A percentile compares a stretch with the other conserved stretches of the same genome.
Conservation (phyloP, 2,329 filamentous ascomycete species). For the Fusarium falciforme region DNA sequence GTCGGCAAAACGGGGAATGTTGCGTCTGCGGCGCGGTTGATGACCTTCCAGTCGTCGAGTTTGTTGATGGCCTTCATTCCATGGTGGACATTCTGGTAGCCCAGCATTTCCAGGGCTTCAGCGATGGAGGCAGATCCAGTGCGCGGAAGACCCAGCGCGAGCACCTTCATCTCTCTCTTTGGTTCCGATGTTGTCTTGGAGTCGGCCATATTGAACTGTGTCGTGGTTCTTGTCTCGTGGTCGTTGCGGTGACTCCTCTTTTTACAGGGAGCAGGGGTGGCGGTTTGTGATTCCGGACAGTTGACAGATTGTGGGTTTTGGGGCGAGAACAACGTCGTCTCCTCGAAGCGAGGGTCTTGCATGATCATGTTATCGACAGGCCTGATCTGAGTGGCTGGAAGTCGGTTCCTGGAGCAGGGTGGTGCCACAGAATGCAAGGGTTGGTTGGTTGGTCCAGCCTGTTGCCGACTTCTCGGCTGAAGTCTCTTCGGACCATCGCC, state of each 20-base stretch:
- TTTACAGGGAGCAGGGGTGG: not conserved
- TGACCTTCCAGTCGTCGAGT: slow-evolving; percentile 37
- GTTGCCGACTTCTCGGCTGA: not conserved
- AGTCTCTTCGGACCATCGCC: not conserved
- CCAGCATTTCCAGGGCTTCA: slow-evolving; percentile 46
- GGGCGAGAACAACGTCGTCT: not conserved
- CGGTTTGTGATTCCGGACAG: not conserved
- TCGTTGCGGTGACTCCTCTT: not conserved
- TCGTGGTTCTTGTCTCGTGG: not conserved
- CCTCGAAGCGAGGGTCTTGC: not conserved
- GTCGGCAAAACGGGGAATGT: slow-evolving; percentile 41
- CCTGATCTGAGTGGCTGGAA: not conserved
- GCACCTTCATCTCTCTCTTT: slow-evolving; percentile 44
- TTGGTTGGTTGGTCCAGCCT: not conserved
- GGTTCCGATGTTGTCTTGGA: not conserved
- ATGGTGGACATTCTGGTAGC: slow-evolving; percentile 50
- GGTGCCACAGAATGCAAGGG: not conserved
- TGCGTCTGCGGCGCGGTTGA: slow-evolving; percentile 46
- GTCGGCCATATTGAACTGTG: not conserved
- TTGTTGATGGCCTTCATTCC: slow-evolving; percentile 40
- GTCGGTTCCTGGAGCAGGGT: not conserved
- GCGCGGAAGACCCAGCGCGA: slow-evolving; percentile 46
- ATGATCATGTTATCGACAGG: not conserved
- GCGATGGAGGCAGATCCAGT: slow-evolving; percentile 51
- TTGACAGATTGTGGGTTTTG: not conserved